Evolutionary conservation across 768 basidiomycete genomes (phyloP), one percentile per base, ranked within the genome.

Genomic region (Phlebiopsis gigantea): DNA sequence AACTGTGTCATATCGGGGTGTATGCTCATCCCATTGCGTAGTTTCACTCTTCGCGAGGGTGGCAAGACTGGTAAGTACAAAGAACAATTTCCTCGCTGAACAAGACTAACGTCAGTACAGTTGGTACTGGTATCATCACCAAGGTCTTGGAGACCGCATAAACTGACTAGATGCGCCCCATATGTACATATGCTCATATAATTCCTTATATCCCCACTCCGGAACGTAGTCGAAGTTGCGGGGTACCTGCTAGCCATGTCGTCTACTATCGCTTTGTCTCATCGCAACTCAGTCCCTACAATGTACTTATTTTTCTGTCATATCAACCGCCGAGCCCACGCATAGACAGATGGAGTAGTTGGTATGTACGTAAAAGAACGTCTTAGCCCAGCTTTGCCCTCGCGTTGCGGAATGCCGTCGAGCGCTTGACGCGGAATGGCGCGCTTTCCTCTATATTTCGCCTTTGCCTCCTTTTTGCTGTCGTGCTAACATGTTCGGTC

Each of bases 91-190:
- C 26, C 1, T 17, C n/a, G 12, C 30, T n/a, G 17, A 48, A 17
- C 47, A 41, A 21, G n/a, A n/a, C 34, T 53, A 31, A 63, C 52
- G 28, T 46, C 14, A 57, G 42, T 25, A 28, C 61, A 92, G 90
- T 98, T 68, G 95, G 93, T 56, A 98, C 96, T 60, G 96, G 96
- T 65, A 84, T 98, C 64, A 85, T 97, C 60, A 93, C 91, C 61
- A 91, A 93, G 73, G 82, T 94, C 61, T 68, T 93, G 56, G 77
- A 81, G 57, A 70, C 67, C 58, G 74, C 69, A 30, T 71, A 46
- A 56, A 29, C 30, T 22, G 34, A 8, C 21, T 39, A 41, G 34
- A 50, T 29, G 31, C 54, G 45, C 24, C 44, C 14, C 26, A 34
- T 31, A 14, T 46, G 25, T 55, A 55, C 54, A 30, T 55, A 55